These are phyloP conservation scores for Naganishia cerealis DNA, from an alignment of 1,284 basidiomycete species.

Conservation along the genomic window DNA sequence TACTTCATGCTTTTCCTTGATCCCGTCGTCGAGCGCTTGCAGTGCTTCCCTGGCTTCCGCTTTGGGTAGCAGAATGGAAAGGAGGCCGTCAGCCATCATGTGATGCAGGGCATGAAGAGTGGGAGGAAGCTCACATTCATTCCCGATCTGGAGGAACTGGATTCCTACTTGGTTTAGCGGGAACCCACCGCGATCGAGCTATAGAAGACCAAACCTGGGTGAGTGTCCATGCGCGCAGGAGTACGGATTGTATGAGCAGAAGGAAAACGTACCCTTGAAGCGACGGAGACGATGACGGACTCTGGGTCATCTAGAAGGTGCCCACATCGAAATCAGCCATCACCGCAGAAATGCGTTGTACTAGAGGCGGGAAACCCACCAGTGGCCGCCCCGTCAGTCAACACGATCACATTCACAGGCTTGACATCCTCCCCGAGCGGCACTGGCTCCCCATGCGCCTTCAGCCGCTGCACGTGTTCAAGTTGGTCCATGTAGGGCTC, in stretches of 20 bases:
- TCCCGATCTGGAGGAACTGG: conserved; percentile 54
- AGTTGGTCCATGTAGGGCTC: conserved; percentile 49
- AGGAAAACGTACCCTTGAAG: not conserved
- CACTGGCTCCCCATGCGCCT: conserved; percentile 6
- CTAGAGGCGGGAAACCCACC: conserved; percentile 32
- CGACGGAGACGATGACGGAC: conserved; percentile 28
- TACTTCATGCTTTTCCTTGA: conserved; percentile 43
- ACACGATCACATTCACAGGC: conserved; percentile 46
- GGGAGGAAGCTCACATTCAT: conserved; percentile 40
- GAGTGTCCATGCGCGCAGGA: no score
- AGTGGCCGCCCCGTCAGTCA: conserved; percentile 37
- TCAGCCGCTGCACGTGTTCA: conserved; percentile 36
- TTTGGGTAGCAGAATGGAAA: not conserved
- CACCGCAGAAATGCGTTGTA: not conserved
- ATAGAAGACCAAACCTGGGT: not conserved
- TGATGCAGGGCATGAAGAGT: not conserved
- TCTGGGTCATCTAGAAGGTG: conserved; percentile 39
- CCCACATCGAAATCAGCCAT: not conserved
- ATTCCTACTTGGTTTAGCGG: conserved; percentile 54
- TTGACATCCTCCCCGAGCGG: conserved; percentile 38
- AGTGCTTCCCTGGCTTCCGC: conserved; percentile 44
- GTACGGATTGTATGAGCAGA: not conserved
- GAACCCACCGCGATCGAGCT: conserved; percentile 52
- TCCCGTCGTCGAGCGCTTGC: conserved; percentile 50
- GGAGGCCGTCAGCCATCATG: not conserved